A percentile compares a stretch with the other conserved stretches of the same genome.
phyloP scores from a whole-genome alignment of 257 asterid species.

The Mitragyna speciosa region DNA sequence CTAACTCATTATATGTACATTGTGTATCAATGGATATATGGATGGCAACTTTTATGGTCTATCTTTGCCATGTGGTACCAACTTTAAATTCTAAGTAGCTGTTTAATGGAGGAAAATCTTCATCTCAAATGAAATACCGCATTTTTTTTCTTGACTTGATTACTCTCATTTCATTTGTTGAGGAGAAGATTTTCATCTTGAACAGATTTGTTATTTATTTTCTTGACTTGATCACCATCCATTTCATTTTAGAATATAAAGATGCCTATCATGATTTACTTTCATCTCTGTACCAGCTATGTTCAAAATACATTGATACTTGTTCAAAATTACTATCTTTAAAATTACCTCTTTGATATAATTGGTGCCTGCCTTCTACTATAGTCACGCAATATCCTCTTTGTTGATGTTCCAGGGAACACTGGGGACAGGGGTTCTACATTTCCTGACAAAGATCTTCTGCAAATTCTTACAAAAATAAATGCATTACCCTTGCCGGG shows the following conservation, averaged over 20 bases:
- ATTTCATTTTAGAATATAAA: not conserved
- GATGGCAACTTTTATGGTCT: not conserved
- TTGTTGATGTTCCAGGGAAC: constrained; percentile 44
- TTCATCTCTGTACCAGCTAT: not conserved
- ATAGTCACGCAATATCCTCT: not conserved
- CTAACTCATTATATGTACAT: not conserved
- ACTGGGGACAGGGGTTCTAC: constrained; percentile 40
- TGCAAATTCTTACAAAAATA: constrained; percentile 62
- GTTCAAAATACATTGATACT: not conserved
- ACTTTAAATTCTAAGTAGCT: not conserved
- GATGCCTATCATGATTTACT: not conserved
- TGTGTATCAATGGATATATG: not conserved
- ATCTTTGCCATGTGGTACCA: not conserved
- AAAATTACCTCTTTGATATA: not conserved
- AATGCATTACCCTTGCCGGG: constrained; percentile 63
- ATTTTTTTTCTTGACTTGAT: not conserved
- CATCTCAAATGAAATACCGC: not conserved
- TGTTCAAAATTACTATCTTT: not conserved
- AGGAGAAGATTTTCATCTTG: not conserved
- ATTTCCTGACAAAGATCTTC: constrained; percentile 55
- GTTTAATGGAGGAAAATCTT: not conserved
- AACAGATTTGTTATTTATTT: not conserved
- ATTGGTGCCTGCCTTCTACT: not conserved
- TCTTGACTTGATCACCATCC: not conserved
- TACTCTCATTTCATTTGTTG: not conserved